phyloP scores from a whole-genome alignment of 2,329 filamentous ascomycete species.

The Colletotrichum camelliae region DNA sequence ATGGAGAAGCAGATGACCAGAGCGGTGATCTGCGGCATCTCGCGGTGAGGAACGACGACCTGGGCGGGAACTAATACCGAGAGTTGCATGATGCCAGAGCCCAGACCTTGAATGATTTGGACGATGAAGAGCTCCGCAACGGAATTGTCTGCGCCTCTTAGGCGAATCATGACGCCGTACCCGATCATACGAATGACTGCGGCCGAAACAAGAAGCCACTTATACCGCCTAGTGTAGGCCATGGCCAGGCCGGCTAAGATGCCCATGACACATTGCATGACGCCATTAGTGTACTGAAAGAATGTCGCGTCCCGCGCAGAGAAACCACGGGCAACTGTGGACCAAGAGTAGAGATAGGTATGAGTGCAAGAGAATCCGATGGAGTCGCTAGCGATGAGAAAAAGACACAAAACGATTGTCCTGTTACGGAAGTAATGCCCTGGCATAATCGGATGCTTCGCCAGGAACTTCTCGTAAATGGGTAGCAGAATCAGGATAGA shows the following conservation, averaged over 20 bases:
- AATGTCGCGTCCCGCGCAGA: conserved; percentile 31
- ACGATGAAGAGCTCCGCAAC: conserved; percentile 41
- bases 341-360: conserved; percentile 47
- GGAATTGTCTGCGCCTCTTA: conserved; percentile 31
- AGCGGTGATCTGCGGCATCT: conserved; percentile 37
- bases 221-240: conserved; percentile 35
- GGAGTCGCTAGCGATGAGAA: conserved; percentile 28
- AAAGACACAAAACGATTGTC: conserved; percentile 28
- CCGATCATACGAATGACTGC: conserved; percentile 35
- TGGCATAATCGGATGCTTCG: conserved; percentile 52
- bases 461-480: conserved; percentile 51
- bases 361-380: conserved; percentile 36
- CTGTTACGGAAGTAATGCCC: conserved; percentile 38
- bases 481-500: conserved; percentile 51
- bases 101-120: conserved; percentile 37
- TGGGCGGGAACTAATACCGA: conserved; percentile 34
- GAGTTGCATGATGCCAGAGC: conserved; percentile 32
- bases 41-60: conserved; percentile 30
- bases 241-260: conserved; percentile 44
- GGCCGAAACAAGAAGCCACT: conserved; percentile 32
- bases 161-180: conserved; percentile 36
- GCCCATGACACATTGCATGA: conserved; percentile 42
- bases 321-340: conserved; percentile 40
- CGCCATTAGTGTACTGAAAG: conserved; percentile 36
- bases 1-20: conserved; percentile 33